phyloP scores from a whole-genome alignment of 2,329 filamentous ascomycete genomes.

The Neofusicoccum sp. region DNA sequence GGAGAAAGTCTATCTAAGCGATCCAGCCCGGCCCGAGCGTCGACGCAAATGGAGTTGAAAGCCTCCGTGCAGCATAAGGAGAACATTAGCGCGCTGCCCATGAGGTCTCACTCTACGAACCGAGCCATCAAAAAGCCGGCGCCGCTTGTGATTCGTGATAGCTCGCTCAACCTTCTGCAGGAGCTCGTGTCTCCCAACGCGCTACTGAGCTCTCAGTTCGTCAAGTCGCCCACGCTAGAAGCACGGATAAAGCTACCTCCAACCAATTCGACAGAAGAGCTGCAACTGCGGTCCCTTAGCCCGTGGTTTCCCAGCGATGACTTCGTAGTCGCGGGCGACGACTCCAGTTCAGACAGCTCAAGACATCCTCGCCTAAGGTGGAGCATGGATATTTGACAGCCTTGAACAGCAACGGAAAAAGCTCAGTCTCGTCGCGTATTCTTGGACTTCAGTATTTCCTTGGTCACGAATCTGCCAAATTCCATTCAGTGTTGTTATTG shows the following conservation, averaged over 20 bases:
- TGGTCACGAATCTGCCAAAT: not conserved
- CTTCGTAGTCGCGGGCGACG: slow-evolving; percentile 21
- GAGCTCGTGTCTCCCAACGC: slow-evolving; percentile 36
- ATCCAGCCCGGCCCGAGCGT: slow-evolving; percentile 23
- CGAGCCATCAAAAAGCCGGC: slow-evolving; percentile 21
- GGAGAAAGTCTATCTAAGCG: slow-evolving; percentile 21
- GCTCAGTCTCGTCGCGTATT: not conserved
- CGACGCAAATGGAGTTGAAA: slow-evolving; percentile 21
- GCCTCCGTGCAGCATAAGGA: slow-evolving; percentile 19
- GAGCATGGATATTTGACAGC: slow-evolving; percentile 43
- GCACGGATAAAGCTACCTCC: slow-evolving; percentile 37
- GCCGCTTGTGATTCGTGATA: slow-evolving; percentile 35
- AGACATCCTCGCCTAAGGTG: slow-evolving; percentile 39
- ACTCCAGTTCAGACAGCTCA: slow-evolving; percentile 35
- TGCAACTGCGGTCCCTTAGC: slow-evolving; percentile 21
- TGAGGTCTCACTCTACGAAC: not conserved
- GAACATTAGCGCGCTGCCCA: slow-evolving; percentile 13
- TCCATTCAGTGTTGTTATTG: not conserved
- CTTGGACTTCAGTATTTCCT: not conserved
- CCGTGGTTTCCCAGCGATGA: slow-evolving; percentile 23
- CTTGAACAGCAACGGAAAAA: not conserved
- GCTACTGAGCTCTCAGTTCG: slow-evolving; percentile 35
- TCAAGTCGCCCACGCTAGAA: slow-evolving; percentile 38
- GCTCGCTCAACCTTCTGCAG: slow-evolving; percentile 39
- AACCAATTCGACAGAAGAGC: slow-evolving; percentile 29